Evolutionary conservation across 1,139 yeast genomes (phyloP).

Genomic region (Yamadazyma sp.): DNA sequence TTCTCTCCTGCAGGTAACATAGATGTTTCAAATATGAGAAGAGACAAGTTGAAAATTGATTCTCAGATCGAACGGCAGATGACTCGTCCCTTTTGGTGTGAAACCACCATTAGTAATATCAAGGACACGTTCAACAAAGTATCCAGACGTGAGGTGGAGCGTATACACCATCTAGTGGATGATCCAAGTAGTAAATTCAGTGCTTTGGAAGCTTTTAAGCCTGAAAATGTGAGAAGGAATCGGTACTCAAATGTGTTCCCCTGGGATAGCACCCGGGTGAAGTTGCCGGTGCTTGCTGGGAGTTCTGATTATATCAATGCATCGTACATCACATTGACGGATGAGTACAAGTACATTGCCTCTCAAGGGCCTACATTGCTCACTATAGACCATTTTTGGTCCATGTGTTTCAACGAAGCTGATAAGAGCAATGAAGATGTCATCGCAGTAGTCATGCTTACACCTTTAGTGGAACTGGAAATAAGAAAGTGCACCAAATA

Average conservation of each 20-base stretch:
- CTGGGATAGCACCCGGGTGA: conserved; percentile 38
- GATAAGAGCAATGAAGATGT: conserved; percentile 32
- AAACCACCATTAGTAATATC: conserved; percentile 2
- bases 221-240: conserved; percentile 24
- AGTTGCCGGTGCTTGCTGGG: conserved; percentile 22
- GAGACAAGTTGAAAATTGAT: neutral
- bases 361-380: conserved; percentile 60
- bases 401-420: conserved; percentile 64
- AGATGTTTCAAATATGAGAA: conserved; percentile 1
- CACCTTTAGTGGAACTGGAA: conserved; percentile 67
- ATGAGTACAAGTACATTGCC: conserved; percentile 31
- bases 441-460: conserved; percentile 79
- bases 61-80: conserved; percentile 3
- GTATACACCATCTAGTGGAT: conserved; percentile 1
- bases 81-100: conserved; percentile 12
- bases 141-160: conserved; percentile 9
- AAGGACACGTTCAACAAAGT: conserved; percentile 10
- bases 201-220: conserved; percentile 6
- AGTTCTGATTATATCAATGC: conserved; percentile 39
- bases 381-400: conserved; percentile 81
- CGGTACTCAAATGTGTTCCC: conserved; percentile 46
- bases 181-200: conserved; percentile 5
- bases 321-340: conserved; percentile 27
- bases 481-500: conserved; percentile 69
- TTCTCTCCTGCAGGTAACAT: neutral